Conservation (phyloP, 495 filamentous ascomycete genomes). For the Penicillium desertorum region DNA sequence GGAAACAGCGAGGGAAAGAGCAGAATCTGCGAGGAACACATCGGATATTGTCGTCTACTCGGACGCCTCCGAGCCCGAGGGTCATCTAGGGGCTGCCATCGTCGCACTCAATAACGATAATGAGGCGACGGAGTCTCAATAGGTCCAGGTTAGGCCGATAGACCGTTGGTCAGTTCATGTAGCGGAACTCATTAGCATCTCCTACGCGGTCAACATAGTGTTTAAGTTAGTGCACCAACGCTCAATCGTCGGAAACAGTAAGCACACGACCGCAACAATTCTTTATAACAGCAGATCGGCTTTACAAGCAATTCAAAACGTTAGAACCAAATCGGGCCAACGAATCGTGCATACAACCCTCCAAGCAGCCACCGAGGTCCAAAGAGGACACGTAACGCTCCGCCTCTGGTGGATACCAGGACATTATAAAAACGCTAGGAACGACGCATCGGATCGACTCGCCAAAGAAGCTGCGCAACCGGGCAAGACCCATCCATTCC, state of each 20-base stretch:
- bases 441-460: constrained; percentile 1
- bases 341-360: constrained; percentile 6
- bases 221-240: background rate
- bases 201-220: constrained; percentile 13
- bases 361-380: no score
- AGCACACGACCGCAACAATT: constrained; percentile 6
- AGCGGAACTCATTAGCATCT: constrained; percentile 16
- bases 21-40: background rate
- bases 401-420: constrained; percentile 12
- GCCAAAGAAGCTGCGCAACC: constrained; percentile 6
- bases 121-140: constrained; percentile 5
- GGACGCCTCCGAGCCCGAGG: constrained; percentile 23
- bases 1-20: constrained; percentile 22
- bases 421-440: constrained; percentile 5
- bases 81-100: no score
- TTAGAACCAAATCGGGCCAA: constrained; percentile 9
- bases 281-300: constrained; percentile 16
- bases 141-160: constrained; percentile 15
- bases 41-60: constrained; percentile 23
- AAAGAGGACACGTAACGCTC: no score
- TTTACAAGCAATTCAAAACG: constrained; percentile 10
- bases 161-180: constrained; percentile 19
- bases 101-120: constrained; percentile 11
- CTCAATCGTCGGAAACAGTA: background rate
- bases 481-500: constrained; percentile 2